phyloP scores from a whole-genome alignment of 2,329 filamentous ascomycete species.

The Raffaelea ambrosiae region DNA sequence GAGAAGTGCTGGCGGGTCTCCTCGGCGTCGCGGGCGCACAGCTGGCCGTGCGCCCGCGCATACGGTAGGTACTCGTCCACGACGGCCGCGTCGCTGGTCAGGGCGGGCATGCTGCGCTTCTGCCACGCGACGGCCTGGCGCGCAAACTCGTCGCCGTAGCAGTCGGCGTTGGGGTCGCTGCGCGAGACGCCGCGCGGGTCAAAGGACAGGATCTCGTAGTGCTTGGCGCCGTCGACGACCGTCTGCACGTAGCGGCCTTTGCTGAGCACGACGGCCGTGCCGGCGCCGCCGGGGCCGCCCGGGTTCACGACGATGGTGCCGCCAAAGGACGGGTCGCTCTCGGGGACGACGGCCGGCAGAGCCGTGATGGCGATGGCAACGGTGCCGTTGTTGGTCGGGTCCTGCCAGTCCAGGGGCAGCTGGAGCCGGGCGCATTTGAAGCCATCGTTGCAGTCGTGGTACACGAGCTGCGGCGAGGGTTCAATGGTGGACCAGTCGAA shows the following conservation, averaged over 20 bases:
- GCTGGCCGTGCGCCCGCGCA: slow-evolving; percentile 16
- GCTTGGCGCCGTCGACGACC: slow-evolving; percentile 25
- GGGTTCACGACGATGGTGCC: slow-evolving; percentile 36
- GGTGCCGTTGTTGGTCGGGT: slow-evolving; percentile 16
- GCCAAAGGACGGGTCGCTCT: slow-evolving; percentile 27
- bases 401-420: slow-evolving; percentile 34
- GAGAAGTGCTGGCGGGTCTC: slow-evolving; percentile 13
- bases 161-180: slow-evolving; percentile 30
- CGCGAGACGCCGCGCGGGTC: slow-evolving; percentile 36
- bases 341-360: slow-evolving; percentile 28
- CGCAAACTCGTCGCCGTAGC: slow-evolving; percentile 20
- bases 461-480: slow-evolving; percentile 26
- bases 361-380: slow-evolving; percentile 32
- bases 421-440: slow-evolving; percentile 32
- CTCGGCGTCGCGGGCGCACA: slow-evolving; percentile 29
- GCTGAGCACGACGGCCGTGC: slow-evolving; percentile 21
- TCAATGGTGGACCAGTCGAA: slow-evolving; percentile 29
- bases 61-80: slow-evolving; percentile 20
- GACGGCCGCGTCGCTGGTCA: slow-evolving; percentile 7
- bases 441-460: slow-evolving; percentile 29
- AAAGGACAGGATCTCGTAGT: slow-evolving; percentile 37
- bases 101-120: slow-evolving; percentile 9
- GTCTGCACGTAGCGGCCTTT: slow-evolving; percentile 22
- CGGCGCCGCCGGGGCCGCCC: slow-evolving; percentile 35
- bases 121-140: slow-evolving; percentile 14